These are phyloP conservation scores for Trametes punicea DNA, from an alignment of 768 basidiomycete genomes.

Conservation along the genomic window DNA sequence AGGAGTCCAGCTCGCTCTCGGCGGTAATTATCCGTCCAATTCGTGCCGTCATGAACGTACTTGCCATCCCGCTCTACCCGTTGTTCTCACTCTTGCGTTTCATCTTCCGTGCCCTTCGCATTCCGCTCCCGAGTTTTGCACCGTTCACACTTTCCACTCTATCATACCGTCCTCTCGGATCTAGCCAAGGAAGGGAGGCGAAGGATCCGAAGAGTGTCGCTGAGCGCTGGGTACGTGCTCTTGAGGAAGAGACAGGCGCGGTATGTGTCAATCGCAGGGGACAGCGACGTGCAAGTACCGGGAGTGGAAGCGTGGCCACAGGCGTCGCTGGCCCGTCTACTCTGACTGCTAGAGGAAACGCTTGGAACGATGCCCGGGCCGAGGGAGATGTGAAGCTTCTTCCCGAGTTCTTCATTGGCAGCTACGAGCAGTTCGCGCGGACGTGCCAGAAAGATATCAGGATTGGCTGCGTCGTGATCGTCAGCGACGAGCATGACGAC, in stretches of 20 bases:
- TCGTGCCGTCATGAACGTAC: conserved; percentile 44
- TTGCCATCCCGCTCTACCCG: conserved; percentile 59
- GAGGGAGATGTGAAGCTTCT: conserved; percentile 47
- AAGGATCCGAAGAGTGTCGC: conserved; percentile 40
- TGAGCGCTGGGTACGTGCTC: conserved; percentile 73
- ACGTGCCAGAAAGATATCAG: conserved; percentile 65
- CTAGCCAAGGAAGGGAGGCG: conserved; percentile 21
- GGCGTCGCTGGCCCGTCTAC: conserved; percentile 44
- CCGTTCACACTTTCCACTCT: conserved; percentile 50
- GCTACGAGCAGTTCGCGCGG: conserved; percentile 78
- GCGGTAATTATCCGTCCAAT: conserved; percentile 24
- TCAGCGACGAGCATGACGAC: conserved; percentile 90
- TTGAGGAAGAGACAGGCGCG: conserved; percentile 86
- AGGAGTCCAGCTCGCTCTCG: conserved; percentile 13
- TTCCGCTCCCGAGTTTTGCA: conserved; percentile 50
- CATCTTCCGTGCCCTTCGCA: conserved; percentile 61
- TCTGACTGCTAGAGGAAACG: conserved; percentile 32
- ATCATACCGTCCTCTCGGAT: conserved; percentile 37
- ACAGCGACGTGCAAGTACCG: not conserved
- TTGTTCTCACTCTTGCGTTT: conserved; percentile 60
- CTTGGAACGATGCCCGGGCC: conserved; percentile 24
- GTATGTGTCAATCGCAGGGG: conserved; percentile 39
- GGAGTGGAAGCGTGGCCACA: conserved; percentile 25
- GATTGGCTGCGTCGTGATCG: conserved; percentile 77
- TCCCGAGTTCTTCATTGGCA: conserved; percentile 77